A percentile compares a stretch with the other conserved stretches of the same genome.
Evolutionary conservation across 2,329 filamentous ascomycete genomes (phyloP).

Genomic region (Aspergillus costaricaensis): DNA sequence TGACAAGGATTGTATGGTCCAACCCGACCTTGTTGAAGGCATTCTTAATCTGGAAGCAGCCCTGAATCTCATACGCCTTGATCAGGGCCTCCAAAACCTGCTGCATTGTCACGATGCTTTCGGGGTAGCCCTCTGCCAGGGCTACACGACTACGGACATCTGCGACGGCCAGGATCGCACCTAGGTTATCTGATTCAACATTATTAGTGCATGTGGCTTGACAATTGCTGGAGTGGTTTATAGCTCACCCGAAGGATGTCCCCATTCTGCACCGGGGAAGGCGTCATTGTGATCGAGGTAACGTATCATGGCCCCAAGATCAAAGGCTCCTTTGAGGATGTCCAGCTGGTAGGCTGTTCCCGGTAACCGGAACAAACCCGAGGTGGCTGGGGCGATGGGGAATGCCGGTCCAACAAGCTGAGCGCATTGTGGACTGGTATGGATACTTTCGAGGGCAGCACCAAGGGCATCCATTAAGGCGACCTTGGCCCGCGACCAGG

Average conservation of each 20-base stretch:
- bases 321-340: constrained; percentile 43
- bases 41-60: constrained; percentile 39
- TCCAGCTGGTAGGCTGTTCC: constrained; percentile 41
- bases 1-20: constrained; percentile 47
- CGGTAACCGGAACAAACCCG: constrained; percentile 31
- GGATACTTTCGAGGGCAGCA: constrained; percentile 28
- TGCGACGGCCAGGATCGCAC: constrained; percentile 38
- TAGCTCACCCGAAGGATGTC: constrained; percentile 40
- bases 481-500: constrained; percentile 22
- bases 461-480: constrained; percentile 30
- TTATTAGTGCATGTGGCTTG: too few relatives aligned
- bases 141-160: constrained; percentile 34
- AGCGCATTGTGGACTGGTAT: constrained; percentile 21
- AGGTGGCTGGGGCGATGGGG: constrained; percentile 17
- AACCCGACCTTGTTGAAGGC: constrained; percentile 45
- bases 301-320: constrained; percentile 41
- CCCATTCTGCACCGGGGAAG: constrained; percentile 44
- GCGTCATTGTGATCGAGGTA: constrained; percentile 49
- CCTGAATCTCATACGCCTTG: constrained; percentile 49
- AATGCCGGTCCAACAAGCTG: constrained; percentile 16
- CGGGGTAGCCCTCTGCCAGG: background rate
- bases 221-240: too few relatives aligned
- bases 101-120: constrained; percentile 32
- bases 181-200: constrained; percentile 39
- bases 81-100: constrained; percentile 38